These are phyloP conservation scores for Plasmodium blacklocki DNA, from an alignment of 169 alveolate species.

Conservation along the genomic window DNA sequence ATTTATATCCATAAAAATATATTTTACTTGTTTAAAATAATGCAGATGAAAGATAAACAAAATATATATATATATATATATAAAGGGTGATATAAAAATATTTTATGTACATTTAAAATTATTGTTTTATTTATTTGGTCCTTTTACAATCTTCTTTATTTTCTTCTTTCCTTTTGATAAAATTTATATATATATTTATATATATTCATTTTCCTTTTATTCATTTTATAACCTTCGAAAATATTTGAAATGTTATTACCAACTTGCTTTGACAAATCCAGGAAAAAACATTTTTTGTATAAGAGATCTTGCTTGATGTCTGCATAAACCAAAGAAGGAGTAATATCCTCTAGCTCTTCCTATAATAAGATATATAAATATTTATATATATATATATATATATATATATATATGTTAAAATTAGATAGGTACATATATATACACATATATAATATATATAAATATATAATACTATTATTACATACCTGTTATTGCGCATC, in stretches of 20 bases:
- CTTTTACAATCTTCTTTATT: too few relatives aligned
- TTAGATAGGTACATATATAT: neutral
- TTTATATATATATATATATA: neutral
- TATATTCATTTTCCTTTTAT: too few relatives aligned
- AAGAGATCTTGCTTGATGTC: conserved; percentile 83
- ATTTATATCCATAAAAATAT: too few relatives aligned
- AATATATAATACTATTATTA: conserved; percentile 2
- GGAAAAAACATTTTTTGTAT: conserved; percentile 82
- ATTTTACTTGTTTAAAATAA: too few relatives aligned
- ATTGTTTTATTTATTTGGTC: too few relatives aligned
- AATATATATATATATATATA: too few relatives aligned
- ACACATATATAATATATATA: neutral
- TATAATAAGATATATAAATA: conserved; percentile 9
- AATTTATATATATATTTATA: too few relatives aligned
- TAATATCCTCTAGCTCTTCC: conserved; percentile 83
- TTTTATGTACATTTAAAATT: too few relatives aligned
- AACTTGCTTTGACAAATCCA: conserved; percentile 83
- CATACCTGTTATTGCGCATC: conserved; percentile 83
- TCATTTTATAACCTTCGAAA: too few relatives aligned
- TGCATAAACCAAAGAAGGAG: conserved; percentile 80
- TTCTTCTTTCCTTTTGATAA: too few relatives aligned
- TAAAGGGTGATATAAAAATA: too few relatives aligned
- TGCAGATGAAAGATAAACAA: too few relatives aligned
- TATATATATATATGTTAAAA: neutral
- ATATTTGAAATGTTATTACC: conserved; percentile 56